phyloP scores from a whole-genome alignment of 345 rosid species.

The Iberis pinnata region DNA sequence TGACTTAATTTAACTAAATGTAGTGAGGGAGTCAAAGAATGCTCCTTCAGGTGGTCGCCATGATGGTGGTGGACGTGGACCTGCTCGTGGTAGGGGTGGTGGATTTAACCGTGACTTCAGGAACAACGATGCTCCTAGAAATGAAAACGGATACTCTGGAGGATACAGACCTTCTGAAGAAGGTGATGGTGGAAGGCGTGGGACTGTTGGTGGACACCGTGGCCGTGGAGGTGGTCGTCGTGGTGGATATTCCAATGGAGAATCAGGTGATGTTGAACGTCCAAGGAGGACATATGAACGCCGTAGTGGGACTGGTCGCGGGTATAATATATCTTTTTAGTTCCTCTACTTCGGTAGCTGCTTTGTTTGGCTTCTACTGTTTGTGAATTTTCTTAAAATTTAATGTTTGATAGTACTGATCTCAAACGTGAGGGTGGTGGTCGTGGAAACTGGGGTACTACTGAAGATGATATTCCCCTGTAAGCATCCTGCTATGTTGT shows the following conservation, averaged over 20 bases:
- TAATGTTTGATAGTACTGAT: constrained; percentile 44
- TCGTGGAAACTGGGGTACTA: constrained; percentile 88
- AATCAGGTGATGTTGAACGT: constrained; percentile 58
- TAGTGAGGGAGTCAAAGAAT: constrained; percentile 69
- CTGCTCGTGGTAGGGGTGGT: constrained; percentile 35
- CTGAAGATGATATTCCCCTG: constrained; percentile 64
- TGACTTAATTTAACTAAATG: background rate
- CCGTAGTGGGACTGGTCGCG: constrained; percentile 83
- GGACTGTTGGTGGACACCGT: constrained; percentile 49
- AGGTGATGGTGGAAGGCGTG: constrained; percentile 46
- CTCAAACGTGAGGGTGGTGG: constrained; percentile 85
- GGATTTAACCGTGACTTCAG: constrained; percentile 47
- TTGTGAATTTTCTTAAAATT: background rate
- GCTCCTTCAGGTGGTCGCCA: constrained; percentile 44
- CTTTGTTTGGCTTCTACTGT: background rate
- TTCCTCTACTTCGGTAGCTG: background rate
- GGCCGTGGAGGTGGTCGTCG: constrained; percentile 35
- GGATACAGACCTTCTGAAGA: constrained; percentile 44
- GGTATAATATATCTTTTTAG: constrained; percentile 54
- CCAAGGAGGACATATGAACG: constrained; percentile 62
- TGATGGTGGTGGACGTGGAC: constrained; percentile 43
- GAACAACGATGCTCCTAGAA: constrained; percentile 35
- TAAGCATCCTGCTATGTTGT: constrained; percentile 27
- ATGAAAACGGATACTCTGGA: constrained; percentile 35
- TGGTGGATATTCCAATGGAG: constrained; percentile 63